phyloP scores from a whole-genome alignment of 1,284 basidiomycete genomes.

The Malassezia dermatis region DNA sequence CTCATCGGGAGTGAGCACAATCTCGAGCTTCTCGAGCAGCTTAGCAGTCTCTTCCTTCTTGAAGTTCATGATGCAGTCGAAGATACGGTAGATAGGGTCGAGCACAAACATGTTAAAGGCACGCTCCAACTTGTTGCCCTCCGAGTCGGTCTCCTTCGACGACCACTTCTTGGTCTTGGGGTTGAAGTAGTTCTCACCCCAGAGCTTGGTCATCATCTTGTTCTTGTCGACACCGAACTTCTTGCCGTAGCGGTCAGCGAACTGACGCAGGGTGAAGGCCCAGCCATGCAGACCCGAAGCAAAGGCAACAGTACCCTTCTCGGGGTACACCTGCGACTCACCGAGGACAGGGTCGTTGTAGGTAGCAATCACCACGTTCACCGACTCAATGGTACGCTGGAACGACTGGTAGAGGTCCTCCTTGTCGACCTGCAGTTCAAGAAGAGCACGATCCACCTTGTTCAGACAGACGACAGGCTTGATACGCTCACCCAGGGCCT shows the following conservation, averaged over 20 bases:
- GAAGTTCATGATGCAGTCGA: constrained; percentile 99
- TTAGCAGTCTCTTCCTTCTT: constrained; percentile 79
- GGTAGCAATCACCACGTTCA: constrained; percentile 97
- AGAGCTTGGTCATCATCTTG: constrained; percentile 95
- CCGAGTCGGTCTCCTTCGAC: constrained; percentile 64
- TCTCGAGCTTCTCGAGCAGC: constrained; percentile 93
- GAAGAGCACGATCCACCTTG: constrained; percentile 99
- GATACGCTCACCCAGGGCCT: constrained; percentile 94
- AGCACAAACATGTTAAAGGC: constrained; percentile 69
- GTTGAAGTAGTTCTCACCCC: constrained; percentile 99
- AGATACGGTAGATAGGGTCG: constrained; percentile 98
- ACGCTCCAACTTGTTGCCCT: constrained; percentile 71
- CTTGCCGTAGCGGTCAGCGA: constrained; percentile 88
- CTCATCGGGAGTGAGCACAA: constrained; percentile 82
- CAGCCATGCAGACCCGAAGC: constrained; percentile 99
- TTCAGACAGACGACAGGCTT: constrained; percentile 99
- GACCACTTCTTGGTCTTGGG: constrained; percentile 95
- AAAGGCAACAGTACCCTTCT: constrained; percentile 96
- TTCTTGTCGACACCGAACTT: constrained; percentile 98
- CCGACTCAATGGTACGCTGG: constrained; percentile 91
- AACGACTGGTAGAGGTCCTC: constrained; percentile 97
- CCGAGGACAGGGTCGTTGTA: constrained; percentile 91
- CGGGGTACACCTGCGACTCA: constrained; percentile 98
- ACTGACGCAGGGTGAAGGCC: constrained; percentile 98
- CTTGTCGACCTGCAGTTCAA: constrained; percentile 95